Base-by-base conservation (phyloP, 139 green algal genomes). In the Chlamydomonas sp. region DNA sequence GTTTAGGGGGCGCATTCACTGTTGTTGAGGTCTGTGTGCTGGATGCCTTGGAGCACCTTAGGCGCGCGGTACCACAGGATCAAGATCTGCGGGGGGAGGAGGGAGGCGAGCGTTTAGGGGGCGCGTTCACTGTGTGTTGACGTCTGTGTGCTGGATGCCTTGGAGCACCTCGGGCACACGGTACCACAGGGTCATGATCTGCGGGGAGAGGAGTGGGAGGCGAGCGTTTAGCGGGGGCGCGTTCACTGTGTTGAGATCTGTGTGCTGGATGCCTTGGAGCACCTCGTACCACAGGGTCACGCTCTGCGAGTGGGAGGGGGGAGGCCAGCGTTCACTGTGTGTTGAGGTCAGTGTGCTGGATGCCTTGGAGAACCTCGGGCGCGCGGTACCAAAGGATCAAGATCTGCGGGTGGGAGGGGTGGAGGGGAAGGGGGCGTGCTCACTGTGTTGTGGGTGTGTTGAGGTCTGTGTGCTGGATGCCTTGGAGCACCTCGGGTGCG, bases 331-430 rank as follows among this genome's bases (percentile, higher is more conserved):
- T n/a, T n/a, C n/a, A 54, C n/a, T n/a, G n/a, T n/a, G n/a, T n/a
- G n/a, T n/a, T n/a, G n/a, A n/a, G n/a, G n/a, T n/a, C n/a, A n/a
- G n/a, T n/a, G 80, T 96, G 88, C 24, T 91, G 92, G 5, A 84
- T 82, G 2, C 95, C 95, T 59, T 99, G 83, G 68, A 99, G 81
- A 33, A 99, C 93, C 83, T 99, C 95, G 5, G 95, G 95, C 2
- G 95, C 95, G 2, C 95, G 81, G 81, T 99, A 99, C 93, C 95
- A 98, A 67, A 99, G 79, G 5, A 93, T 98, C 8, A 98, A 92
- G 63, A 98, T 87, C 81, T 85, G 76, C 68, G 67, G n/a, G 31
- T 38, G 33, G 28, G 67, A 50, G 29, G 58, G 16, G 20, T 34
- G 3, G 2, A 4, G 24, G 16, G 33, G 13, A 16, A 54, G 43